Conservation (phyloP, 495 filamentous ascomycete genomes). For the Penicillium coffeae region DNA sequence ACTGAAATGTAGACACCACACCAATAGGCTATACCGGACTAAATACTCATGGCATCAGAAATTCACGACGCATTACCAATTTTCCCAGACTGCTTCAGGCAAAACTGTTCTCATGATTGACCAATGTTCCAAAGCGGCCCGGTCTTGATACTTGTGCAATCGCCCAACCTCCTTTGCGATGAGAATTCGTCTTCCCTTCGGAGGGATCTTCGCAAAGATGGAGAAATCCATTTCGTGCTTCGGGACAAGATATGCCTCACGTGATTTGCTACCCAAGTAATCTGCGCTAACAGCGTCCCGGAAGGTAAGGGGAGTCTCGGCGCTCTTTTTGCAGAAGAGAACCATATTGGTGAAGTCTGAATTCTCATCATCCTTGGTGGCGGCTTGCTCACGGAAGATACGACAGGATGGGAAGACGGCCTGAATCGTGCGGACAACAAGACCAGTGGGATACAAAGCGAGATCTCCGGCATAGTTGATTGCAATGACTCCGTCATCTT, state of each 20-base stretch:
- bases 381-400: conserved; percentile 75
- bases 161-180: conserved; percentile 44
- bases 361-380: conserved; percentile 34
- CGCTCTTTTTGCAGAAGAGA: conserved; percentile 51
- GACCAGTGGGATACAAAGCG: conserved; percentile 61
- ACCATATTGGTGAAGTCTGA: conserved; percentile 89
- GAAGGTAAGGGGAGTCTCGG: conserved; percentile 54
- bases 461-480: conserved; percentile 98
- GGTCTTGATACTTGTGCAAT: conserved; percentile 65
- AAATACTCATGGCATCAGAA: not conserved
- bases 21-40: too few species aligned
- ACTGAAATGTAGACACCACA: too few species aligned
- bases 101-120: conserved; percentile 81
- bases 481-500: conserved; percentile 76
- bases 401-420: conserved; percentile 74
- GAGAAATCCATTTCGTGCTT: conserved; percentile 63
- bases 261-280: conserved; percentile 64
- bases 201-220: conserved; percentile 38
- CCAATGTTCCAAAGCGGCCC: conserved; percentile 83
- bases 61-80: conserved; percentile 56
- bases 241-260: conserved; percentile 67
- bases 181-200: conserved; percentile 26
- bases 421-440: conserved; percentile 69
- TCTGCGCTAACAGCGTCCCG: conserved; percentile 62
- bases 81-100: conserved; percentile 77